phyloP scores from a whole-genome alignment of 2,329 filamentous ascomycete genomes.

The Dichotomopilus funicola region DNA sequence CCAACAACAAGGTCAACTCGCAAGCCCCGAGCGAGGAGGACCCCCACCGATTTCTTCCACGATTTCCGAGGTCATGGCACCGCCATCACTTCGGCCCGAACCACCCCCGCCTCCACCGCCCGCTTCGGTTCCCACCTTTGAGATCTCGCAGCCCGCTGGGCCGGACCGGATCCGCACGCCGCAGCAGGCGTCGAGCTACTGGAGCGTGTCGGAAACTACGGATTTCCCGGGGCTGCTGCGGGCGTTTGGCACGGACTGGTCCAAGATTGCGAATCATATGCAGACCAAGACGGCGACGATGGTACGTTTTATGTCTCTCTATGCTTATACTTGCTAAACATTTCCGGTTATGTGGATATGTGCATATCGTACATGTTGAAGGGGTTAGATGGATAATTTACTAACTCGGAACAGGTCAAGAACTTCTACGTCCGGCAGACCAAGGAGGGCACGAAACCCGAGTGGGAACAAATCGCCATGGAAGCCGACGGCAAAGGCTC shows the following conservation, averaged over 20 bases:
- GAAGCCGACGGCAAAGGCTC: conserved; percentile 53
- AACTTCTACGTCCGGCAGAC: conserved; percentile 62
- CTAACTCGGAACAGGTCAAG: conserved; percentile 47
- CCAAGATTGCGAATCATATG: conserved; percentile 69
- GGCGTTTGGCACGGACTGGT: conserved; percentile 75
- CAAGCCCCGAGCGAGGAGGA: conserved; percentile 31
- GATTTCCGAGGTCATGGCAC: conserved; percentile 49
- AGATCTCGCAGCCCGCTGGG: conserved; percentile 37
- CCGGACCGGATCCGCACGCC: conserved; percentile 45
- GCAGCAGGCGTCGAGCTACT: conserved; percentile 69
- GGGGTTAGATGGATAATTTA: neutral
- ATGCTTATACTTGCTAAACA: too few species aligned
- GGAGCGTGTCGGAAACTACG: conserved; percentile 74
- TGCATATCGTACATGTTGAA: neutral
- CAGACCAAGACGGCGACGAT: conserved; percentile 81
- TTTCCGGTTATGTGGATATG: too few species aligned
- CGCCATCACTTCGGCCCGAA: conserved; percentile 50
- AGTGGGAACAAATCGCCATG: conserved; percentile 54
- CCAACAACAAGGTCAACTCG: conserved; percentile 20
- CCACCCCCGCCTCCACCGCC: conserved; percentile 41
- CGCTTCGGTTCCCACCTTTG: conserved; percentile 45
- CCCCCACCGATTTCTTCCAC: conserved; percentile 30
- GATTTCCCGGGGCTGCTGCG: conserved; percentile 68
- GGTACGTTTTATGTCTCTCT: conserved; percentile 43
- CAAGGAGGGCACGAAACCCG: conserved; percentile 46